Conservation (phyloP, 345 rosid genomes). For the Melastoma malabathricum region DNA sequence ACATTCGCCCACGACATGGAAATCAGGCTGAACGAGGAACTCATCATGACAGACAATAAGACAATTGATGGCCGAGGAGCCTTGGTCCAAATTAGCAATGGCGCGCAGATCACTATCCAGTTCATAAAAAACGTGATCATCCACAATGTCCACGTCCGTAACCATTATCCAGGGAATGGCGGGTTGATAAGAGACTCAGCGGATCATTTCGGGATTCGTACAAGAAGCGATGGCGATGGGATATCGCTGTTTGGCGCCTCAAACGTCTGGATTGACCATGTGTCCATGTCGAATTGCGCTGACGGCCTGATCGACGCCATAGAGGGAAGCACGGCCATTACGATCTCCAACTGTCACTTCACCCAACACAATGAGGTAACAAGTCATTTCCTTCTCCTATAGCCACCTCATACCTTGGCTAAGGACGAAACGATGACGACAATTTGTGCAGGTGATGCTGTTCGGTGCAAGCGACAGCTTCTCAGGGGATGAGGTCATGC, state of each 20-base stretch:
- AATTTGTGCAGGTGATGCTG: slow-evolving; percentile 23
- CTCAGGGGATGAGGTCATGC: slow-evolving; percentile 20
- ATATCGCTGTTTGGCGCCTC: slow-evolving; percentile 20
- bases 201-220: slow-evolving; percentile 31
- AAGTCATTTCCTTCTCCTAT: not conserved
- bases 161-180: slow-evolving; percentile 25
- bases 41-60: slow-evolving; percentile 37
- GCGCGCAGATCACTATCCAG: slow-evolving; percentile 50
- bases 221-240: slow-evolving; percentile 21
- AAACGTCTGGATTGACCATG: slow-evolving; percentile 24
- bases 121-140: slow-evolving; percentile 44
- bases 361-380: slow-evolving; percentile 62
- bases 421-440: too few relatives aligned
- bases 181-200: slow-evolving; percentile 51
- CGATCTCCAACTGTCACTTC: slow-evolving; percentile 65
- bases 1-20: slow-evolving; percentile 37
- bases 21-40: slow-evolving; percentile 48
- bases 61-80: slow-evolving; percentile 69
- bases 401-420: too few relatives aligned
- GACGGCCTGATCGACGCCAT: slow-evolving; percentile 73
- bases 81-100: slow-evolving; percentile 38
- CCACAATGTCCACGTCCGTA: slow-evolving; percentile 47
- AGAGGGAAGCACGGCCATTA: slow-evolving; percentile 50
- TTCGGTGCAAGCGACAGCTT: slow-evolving; percentile 22
- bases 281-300: slow-evolving; percentile 24